Base-by-base conservation (phyloP, 495 filamentous ascomycete genomes). In the Cudoniella acicularis region DNA sequence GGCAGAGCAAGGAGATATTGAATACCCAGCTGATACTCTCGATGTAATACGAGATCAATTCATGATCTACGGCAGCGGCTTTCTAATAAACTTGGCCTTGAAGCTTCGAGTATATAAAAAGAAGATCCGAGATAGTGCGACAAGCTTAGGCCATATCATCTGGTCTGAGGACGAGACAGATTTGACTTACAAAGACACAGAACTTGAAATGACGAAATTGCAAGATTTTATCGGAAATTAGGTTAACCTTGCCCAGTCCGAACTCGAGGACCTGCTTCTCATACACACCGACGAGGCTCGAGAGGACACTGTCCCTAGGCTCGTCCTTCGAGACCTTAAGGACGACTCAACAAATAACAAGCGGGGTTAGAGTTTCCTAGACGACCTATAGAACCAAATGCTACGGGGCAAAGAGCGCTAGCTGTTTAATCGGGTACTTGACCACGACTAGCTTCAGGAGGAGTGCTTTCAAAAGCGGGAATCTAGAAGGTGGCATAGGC, bases 21-120 rank as follows among this genome's bases (percentile, higher is more conserved):
- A 40, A 21, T 36, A 59, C 27, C 25, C 48, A 3, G 56, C 56
- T 24, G 47, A 59, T 43, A 41, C 43, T n/a, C 49, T 59, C 1
- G 27, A 59, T 2, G 49, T 40, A 20, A 40, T 59, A 21, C 49
- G 43, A 18, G 56, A 59, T 2, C 56, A 48, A 49, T 59, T 59
- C 52, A 59, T 59, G 20, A 21, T 52, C 10, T 59, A 59, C 20
- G 56, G 56, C 9, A 23, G 13, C 2, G n/a, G 21, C 11, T 59
- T 48, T 2, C 56, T 30, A 49, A 59, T 59, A n/a, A 59, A 59
- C 26, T 59, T 21, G 48, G 48, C 17, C 3, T 21, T 10, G 48
- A 59, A 59, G 56, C 30, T 59, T 9, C 48, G 36, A 13, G n/a
- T 10, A 2, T 52, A 41, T 20, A 48, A 48, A 2, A 59, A 59